Evolutionary conservation across 257 asterid species (phyloP).

Genomic region (Solanum etuberosum): DNA sequence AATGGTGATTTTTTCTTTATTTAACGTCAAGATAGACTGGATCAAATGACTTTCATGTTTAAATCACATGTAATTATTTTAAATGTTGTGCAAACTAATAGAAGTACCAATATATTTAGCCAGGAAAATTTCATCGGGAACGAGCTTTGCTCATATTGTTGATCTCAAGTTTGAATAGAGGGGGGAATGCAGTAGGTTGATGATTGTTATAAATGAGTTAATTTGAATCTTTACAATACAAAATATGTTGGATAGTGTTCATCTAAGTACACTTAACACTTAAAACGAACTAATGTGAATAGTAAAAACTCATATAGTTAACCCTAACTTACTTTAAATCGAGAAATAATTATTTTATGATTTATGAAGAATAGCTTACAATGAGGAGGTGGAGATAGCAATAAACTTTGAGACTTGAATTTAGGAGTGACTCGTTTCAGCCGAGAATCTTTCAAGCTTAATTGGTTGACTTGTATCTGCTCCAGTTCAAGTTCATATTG

Average conservation of each 20-base stretch:
- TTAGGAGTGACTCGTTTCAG: no score
- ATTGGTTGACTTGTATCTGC: no score
- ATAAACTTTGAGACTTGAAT: no score
- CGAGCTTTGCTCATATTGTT: not conserved
- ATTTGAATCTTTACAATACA: not conserved
- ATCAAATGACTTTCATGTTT: not conserved
- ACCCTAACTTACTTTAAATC: no score
- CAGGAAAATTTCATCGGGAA: not conserved
- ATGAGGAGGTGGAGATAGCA: no score
- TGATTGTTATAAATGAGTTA: not conserved
- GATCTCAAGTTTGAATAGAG: not conserved
- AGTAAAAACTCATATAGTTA: not conserved
- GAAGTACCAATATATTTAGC: not conserved
- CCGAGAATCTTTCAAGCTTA: no score
- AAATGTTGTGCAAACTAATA: not conserved
- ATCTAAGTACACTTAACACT: not conserved
- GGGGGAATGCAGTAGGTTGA: no score
- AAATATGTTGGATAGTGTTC: not conserved
- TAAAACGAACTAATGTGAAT: not conserved
- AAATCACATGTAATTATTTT: not conserved
- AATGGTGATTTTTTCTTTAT: not conserved
- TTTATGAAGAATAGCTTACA: no score
- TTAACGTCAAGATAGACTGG: not conserved
- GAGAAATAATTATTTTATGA: no score
- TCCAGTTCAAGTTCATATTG: no score